Conservation (phyloP, 2,329 filamentous ascomycete genomes). For the Simplicillium aogashimaense region DNA sequence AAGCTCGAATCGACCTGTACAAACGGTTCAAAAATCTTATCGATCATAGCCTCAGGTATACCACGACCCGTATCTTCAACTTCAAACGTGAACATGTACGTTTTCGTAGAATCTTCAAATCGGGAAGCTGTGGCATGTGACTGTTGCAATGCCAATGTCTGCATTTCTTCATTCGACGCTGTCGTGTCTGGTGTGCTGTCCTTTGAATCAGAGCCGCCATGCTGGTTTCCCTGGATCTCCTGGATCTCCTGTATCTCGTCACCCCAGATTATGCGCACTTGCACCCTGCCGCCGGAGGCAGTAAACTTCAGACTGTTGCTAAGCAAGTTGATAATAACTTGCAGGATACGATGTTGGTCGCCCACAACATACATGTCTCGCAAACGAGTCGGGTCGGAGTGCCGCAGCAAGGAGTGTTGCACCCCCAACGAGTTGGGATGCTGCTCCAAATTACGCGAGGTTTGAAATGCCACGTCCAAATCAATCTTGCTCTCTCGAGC, state of each 20-base stretch:
- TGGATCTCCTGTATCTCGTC: slow-evolving; percentile 33
- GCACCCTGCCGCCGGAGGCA: slow-evolving; percentile 62
- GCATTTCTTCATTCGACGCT: no score
- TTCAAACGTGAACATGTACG: slow-evolving; percentile 76
- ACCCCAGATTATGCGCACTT: slow-evolving; percentile 65
- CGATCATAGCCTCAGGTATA: slow-evolving; percentile 66
- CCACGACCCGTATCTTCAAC: slow-evolving; percentile 83
- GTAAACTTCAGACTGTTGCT: slow-evolving; percentile 92
- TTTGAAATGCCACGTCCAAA: slow-evolving; percentile 56
- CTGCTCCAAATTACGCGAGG: background rate
- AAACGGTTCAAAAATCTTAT: slow-evolving; percentile 87
- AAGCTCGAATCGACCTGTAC: slow-evolving; percentile 85
- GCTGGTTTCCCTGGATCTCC: background rate
- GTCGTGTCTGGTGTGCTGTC: no score
- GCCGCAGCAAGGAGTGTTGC: background rate
- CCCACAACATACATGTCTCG: slow-evolving; percentile 86
- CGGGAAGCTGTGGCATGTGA: no score
- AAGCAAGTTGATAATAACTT: slow-evolving; percentile 89
- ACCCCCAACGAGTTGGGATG: background rate
- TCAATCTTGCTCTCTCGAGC: slow-evolving; percentile 69
- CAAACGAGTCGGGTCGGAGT: slow-evolving; percentile 43
- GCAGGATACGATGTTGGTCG: slow-evolving; percentile 83
- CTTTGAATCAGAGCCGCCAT: no score
- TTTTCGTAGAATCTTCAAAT: slow-evolving; percentile 41
- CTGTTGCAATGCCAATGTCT: no score